Base-by-base conservation (phyloP, 163 green algal genomes). In the Scenedesmus sp. region DNA sequence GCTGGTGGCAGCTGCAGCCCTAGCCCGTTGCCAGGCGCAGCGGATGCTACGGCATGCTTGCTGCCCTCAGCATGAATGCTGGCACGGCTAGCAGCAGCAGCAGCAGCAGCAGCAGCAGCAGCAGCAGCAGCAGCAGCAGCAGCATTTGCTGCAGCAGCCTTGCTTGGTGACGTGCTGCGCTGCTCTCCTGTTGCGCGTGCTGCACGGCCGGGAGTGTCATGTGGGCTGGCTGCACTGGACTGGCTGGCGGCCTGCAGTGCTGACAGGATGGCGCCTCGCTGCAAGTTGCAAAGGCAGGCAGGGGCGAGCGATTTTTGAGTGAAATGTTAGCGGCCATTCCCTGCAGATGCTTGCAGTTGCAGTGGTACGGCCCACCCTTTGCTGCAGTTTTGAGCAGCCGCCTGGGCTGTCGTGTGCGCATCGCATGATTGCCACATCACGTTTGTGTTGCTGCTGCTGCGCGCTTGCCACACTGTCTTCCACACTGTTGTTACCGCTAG, bases 241-340 rank as follows among this genome's bases (percentile, higher is more conserved):
- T 52, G 23, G 84, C 64, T 64, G 57, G 23, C 83, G 23, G 59
- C 59, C 85, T 55, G 57, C 46, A 83, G 12, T 18, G 64, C 85
- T 20, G 73, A n/a, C 23, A 82, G 18, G 4, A 89, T 66, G 6
- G 62, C 85, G 26, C 46, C 85, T 83, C 85, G 85, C 85, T 84
- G 86, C 62, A 82, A 55, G 15, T n/a, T 23, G 0, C 0, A 1
- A 20, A n/a, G 5, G 26, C 26, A 77, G 15, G 62, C 18, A 5
- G 67, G 16, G 74, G n/a, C 74, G 56, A 23, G 18, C 10, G 18
- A 12, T 18, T 34, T 5, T 7, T 34, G 16, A 34, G 66, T 34
- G 2, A 34, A 5, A 76, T 4, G 66, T 3, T 70, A 13, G 62
- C 62, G 12, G 12, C 62, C 9, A 76, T 34, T 13, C 6, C 16